These are phyloP conservation scores for Pseudonitzschia pungens DNA, from an alignment of 108 stramenopile species.

Conservation along the genomic window DNA sequence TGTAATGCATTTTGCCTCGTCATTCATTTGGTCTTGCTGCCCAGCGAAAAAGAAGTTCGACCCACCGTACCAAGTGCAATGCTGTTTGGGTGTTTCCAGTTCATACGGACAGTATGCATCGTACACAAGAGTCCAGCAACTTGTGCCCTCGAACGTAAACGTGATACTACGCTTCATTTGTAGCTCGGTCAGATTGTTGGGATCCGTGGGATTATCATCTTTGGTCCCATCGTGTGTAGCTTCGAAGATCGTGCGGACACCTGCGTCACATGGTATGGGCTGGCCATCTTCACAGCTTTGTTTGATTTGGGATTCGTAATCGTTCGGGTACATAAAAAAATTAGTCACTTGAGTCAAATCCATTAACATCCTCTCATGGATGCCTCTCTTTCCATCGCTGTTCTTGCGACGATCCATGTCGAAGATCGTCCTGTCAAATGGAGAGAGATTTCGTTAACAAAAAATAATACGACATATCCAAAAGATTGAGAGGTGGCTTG, in stretches of 20 bases:
- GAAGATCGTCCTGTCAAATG: neutral
- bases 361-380: neutral
- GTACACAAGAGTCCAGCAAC: neutral
- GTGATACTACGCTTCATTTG: neutral
- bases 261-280: neutral
- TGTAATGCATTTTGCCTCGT: neutral
- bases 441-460: neutral
- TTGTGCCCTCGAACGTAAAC: neutral
- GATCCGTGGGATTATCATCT: neutral
- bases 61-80: neutral
- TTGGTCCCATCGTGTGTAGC: neutral
- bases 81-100: neutral
- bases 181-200: neutral
- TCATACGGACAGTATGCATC: neutral
- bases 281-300: neutral
- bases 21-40: neutral
- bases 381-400: neutral
- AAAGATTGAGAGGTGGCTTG: neutral
- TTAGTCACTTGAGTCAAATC: neutral
- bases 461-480: too few relatives aligned
- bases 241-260: neutral
- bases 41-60: neutral
- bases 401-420: neutral
- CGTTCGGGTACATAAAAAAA: neutral
- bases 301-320: neutral